phyloP scores from a whole-genome alignment of 352 stramenopile species.

The Pythium apleroticum region DNA sequence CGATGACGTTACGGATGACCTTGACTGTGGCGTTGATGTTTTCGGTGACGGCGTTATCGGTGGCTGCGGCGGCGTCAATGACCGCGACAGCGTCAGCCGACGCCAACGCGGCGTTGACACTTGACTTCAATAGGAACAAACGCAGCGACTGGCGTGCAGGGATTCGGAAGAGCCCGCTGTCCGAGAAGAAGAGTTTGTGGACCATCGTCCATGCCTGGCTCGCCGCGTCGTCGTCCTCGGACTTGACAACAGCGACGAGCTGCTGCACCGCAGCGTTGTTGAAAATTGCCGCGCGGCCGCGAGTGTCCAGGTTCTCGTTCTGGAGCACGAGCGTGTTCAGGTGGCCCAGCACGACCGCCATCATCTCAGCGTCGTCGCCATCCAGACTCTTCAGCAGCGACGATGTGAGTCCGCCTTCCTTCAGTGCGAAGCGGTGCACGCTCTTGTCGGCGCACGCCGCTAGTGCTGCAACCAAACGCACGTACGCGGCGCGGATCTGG shows the following conservation, averaged over 20 bases:
- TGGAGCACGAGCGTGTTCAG: conserved; percentile 54
- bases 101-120: conserved; percentile 16
- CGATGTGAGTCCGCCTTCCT: conserved; percentile 60
- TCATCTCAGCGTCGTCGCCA: conserved; percentile 56
- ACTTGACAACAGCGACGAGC: conserved; percentile 65
- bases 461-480: conserved; percentile 61
- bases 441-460: conserved; percentile 66
- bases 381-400: conserved; percentile 83
- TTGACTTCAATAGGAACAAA: conserved; percentile 20
- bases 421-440: conserved; percentile 76
- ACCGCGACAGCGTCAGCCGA: conserved; percentile 33
- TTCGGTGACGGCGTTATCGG: not conserved
- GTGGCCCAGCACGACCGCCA: conserved; percentile 43
- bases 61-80: not conserved
- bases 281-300: conserved; percentile 62
- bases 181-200: conserved; percentile 57
- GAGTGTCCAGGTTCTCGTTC: conserved; percentile 50
- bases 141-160: conserved; percentile 35
- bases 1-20: conserved; percentile 65
- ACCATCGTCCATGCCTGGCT: conserved; percentile 44
- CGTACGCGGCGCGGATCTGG: conserved; percentile 68
- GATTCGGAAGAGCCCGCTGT: conserved; percentile 55
- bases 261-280: conserved; percentile 66
- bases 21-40: conserved; percentile 31
- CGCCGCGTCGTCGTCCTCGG: conserved; percentile 43